Evolutionary conservation across 2,329 filamentous ascomycete species (phyloP).

Genomic region (Xylaria sp.): DNA sequence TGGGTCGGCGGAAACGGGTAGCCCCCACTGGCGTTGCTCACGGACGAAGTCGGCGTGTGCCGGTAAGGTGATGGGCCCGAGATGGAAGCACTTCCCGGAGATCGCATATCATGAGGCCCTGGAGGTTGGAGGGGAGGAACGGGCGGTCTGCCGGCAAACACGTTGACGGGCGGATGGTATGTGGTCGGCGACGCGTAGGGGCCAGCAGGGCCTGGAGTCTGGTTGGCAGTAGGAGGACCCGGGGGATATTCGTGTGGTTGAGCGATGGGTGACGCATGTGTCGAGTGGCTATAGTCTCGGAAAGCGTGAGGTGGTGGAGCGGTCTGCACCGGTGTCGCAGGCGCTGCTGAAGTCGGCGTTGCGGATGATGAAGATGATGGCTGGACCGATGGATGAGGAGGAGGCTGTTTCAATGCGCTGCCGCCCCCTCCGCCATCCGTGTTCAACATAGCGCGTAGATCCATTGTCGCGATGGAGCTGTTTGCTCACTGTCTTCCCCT

Average conservation of each 20-base stretch:
- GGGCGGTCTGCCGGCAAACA: constrained; percentile 41
- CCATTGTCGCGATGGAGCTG: constrained; percentile 29
- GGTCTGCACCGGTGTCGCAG: constrained; percentile 45
- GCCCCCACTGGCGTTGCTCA: constrained; percentile 44
- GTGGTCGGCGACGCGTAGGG: constrained; percentile 46
- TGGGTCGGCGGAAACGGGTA: constrained; percentile 56
- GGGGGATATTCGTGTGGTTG: constrained; percentile 49
- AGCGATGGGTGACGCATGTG: constrained; percentile 54
- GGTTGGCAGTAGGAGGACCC: constrained; percentile 25
- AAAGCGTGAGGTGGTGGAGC: constrained; percentile 49
- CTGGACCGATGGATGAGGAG: constrained; percentile 28
- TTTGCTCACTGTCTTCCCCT: constrained; percentile 14
- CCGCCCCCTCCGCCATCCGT: constrained; percentile 42
- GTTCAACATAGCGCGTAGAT: constrained; percentile 52
- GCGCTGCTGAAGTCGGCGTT: constrained; percentile 29
- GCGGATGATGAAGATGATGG: constrained; percentile 31
- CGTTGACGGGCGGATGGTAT: constrained; percentile 42
- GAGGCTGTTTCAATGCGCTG: constrained; percentile 34
- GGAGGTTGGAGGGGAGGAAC: constrained; percentile 49
- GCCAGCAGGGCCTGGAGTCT: constrained; percentile 33
- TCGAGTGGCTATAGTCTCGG: constrained; percentile 52
- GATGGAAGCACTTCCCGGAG: constrained; percentile 49
- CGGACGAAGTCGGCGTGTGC: constrained; percentile 51
- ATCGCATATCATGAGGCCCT: constrained; percentile 51
- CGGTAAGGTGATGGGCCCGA: constrained; percentile 54